These are phyloP conservation scores for Exserohilum turcica DNA, from an alignment of 2,329 filamentous ascomycete genomes.

Conservation along the genomic window DNA sequence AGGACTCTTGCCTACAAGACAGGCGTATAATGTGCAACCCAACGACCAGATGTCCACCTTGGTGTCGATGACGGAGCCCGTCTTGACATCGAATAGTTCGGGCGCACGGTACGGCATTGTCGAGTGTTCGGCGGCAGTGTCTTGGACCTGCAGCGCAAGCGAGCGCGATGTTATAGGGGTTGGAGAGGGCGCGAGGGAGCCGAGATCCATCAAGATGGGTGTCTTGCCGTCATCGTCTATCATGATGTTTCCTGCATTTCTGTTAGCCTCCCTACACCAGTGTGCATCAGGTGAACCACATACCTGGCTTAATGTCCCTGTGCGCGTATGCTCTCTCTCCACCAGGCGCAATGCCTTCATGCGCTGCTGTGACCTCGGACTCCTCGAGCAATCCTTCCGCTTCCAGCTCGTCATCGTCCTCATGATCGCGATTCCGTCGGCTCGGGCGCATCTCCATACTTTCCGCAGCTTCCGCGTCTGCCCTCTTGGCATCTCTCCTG, in stretches of 20 bases:
- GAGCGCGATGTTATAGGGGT: constrained; percentile 89
- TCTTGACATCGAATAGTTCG: constrained; percentile 97
- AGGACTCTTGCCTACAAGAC: constrained; percentile 92
- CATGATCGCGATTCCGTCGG: constrained; percentile 47
- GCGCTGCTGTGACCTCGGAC: constrained; percentile 69
- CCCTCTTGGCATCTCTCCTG: constrained; percentile 60
- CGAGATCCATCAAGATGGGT: constrained; percentile 96
- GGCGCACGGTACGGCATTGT: constrained; percentile 99
- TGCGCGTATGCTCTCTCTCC: constrained; percentile 84
- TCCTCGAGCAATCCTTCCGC: constrained; percentile 84
- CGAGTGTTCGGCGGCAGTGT: constrained; percentile 91
- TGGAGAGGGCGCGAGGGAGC: constrained; percentile 85
- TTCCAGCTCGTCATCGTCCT: constrained; percentile 74
- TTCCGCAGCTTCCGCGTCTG: constrained; percentile 57
- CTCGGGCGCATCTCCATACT: constrained; percentile 51
- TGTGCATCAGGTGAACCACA: constrained; percentile 29
- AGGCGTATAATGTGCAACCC: constrained; percentile 96
- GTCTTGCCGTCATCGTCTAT: constrained; percentile 87
- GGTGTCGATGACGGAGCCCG: constrained; percentile 86
- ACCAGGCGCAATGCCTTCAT: constrained; percentile 71
- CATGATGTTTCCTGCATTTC: constrained; percentile 86
- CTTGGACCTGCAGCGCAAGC: constrained; percentile 88
- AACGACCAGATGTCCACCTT: constrained; percentile 98
- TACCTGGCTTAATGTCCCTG: constrained; percentile 95
- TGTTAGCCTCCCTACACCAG: constrained; percentile 12